These are phyloP conservation scores for Aspergillus carbonarius DNA, from an alignment of 2,329 filamentous ascomycete species.

Conservation along the genomic window DNA sequence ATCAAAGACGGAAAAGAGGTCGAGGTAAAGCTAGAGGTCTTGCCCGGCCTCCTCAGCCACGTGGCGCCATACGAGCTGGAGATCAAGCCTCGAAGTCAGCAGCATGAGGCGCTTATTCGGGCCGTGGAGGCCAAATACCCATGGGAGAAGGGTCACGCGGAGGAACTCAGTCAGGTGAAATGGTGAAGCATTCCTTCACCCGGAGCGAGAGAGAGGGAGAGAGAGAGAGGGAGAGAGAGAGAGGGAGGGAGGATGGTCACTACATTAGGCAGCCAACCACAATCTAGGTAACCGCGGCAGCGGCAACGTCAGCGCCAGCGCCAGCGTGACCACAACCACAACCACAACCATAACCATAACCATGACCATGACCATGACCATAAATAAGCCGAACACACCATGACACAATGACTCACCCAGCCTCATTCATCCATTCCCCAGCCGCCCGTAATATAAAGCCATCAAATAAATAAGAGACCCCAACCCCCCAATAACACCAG, in stretches of 20 bases:
- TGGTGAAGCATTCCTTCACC: background rate
- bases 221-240: too few relatives aligned
- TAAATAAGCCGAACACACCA: background rate
- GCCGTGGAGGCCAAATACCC: constrained; percentile 4
- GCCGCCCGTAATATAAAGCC: too few relatives aligned
- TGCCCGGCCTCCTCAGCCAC: constrained; percentile 10
- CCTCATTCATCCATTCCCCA: too few relatives aligned
- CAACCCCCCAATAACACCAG: too few relatives aligned
- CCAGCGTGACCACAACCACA: background rate
- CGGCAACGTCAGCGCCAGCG: background rate
- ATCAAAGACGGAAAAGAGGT: constrained; percentile 2
- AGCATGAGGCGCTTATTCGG: constrained; percentile 8
- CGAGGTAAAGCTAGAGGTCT: background rate
- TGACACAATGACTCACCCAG: too few relatives aligned
- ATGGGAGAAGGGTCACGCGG: constrained; percentile 1
- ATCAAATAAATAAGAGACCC: too few relatives aligned
- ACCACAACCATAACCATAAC: background rate
- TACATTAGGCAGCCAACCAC: background rate
- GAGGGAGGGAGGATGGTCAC: too few relatives aligned
- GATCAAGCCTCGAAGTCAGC: background rate
- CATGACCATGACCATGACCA: background rate
- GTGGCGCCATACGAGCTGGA: constrained; percentile 7
- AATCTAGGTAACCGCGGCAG: background rate
- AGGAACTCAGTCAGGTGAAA: background rate
- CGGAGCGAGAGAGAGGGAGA: too few relatives aligned